phyloP scores from a whole-genome alignment of 768 basidiomycete genomes.

The Amyloporia xantha region DNA sequence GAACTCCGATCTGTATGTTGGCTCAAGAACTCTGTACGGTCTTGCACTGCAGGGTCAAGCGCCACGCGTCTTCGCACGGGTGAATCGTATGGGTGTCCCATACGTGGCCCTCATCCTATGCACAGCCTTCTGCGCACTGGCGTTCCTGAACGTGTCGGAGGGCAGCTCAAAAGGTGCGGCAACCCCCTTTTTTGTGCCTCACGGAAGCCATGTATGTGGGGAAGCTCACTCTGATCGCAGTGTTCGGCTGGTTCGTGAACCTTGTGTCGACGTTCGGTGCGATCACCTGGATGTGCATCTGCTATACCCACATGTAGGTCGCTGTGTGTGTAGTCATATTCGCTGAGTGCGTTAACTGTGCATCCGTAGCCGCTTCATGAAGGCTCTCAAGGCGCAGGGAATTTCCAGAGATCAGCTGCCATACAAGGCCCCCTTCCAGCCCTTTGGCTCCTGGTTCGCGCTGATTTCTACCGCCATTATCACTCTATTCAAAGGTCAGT shows the following conservation, averaged over 20 bases:
- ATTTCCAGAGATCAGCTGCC: conserved; percentile 36
- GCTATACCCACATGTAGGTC: conserved; percentile 53
- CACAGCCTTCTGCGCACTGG: conserved; percentile 47
- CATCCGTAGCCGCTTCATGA: conserved; percentile 41
- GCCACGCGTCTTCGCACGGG: conserved; percentile 33
- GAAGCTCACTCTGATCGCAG: conserved; percentile 6
- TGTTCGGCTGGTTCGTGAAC: conserved; percentile 34
- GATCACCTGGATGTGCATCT: conserved; percentile 39
- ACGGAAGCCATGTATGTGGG: not conserved
- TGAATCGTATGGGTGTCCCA: conserved; percentile 28
- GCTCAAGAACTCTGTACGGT: conserved; percentile 41
- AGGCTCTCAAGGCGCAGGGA: conserved; percentile 38
- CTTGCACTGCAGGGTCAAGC: conserved; percentile 42
- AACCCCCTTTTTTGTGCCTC: not conserved
- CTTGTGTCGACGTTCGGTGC: conserved; percentile 36
- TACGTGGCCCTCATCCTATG: conserved; percentile 44
- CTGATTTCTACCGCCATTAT: conserved; percentile 45
- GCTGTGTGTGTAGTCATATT: not conserved
- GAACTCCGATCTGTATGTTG: conserved; percentile 57
- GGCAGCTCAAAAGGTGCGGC: conserved; percentile 43
- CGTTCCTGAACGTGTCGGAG: conserved; percentile 49
- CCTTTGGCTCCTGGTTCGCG: conserved; percentile 57
- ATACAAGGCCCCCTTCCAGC: conserved; percentile 57
- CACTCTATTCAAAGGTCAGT: conserved; percentile 47
- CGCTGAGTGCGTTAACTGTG: conserved; percentile 8